Percentiles rank a stretch among this genome's conserved stretches.
These are phyloP conservation scores for Rheum nobile DNA, from an alignment of 148 eudicot genomes.

Conservation along the genomic window DNA sequence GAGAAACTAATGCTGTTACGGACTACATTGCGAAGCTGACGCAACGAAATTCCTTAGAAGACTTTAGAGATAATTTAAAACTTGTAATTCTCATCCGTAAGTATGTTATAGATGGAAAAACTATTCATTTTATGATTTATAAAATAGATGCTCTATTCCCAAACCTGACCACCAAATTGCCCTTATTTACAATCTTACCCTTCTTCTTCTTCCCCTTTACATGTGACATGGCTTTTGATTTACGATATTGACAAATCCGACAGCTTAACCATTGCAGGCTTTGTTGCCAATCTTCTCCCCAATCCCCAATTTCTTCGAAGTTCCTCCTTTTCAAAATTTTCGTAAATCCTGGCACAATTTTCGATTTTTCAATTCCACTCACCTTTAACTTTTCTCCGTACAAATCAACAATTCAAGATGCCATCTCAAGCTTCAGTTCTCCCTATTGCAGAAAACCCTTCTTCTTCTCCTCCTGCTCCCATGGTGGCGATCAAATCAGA, in stretches of 20 bases:
- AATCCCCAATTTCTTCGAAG: background rate
- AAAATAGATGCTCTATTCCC: background rate
- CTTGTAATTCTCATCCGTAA: too few relatives aligned
- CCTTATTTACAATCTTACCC: background rate
- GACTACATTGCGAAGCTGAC: too few relatives aligned
- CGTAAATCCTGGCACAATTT: background rate
- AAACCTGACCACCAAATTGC: background rate
- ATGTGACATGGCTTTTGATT: background rate
- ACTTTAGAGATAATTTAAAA: too few relatives aligned
- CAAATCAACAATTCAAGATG: background rate
- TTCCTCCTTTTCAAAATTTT: background rate
- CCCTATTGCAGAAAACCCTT: background rate
- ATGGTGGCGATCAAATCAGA: background rate
- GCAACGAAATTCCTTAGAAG: too few relatives aligned
- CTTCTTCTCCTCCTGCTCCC: background rate
- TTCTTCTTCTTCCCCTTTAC: background rate
- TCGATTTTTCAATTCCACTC: background rate
- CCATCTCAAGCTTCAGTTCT: constrained; percentile 7
- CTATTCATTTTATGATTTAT: too few relatives aligned
- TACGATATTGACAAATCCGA: background rate
- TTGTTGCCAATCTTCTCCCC: background rate
- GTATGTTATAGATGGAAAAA: too few relatives aligned
- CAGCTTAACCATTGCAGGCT: background rate
- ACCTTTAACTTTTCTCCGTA: background rate
- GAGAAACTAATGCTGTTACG: too few relatives aligned